Evolutionary conservation across 129 eudicot species (phyloP), one percentile per base, ranked within the genome.

Genomic region (Arctium lappa): DNA sequence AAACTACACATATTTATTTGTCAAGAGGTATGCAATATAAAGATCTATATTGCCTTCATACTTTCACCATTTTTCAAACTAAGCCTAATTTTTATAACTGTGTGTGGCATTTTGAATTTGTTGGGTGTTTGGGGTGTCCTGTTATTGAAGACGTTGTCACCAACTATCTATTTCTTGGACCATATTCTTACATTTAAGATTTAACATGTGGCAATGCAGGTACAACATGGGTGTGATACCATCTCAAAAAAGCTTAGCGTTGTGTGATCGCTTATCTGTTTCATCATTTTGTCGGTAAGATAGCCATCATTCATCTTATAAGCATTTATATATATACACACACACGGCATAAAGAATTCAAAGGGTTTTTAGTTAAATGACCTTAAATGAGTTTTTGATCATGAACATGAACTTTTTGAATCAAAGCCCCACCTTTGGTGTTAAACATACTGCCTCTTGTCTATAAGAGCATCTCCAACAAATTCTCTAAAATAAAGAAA

Each of bases 221-320:
- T 95, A 93, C 89, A 88, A 93, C 85, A 91, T 93, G 87, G 99
- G 99, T 46, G 98, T 93, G 11, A 93, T 90, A 79, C 91, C 98
- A 30, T 90, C 94, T 48, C 89, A 92, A 42, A 93, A 90, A 86
- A 93, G 97, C 84, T 89, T 95, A 79, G 92, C 94, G 22, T 80
- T 93, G 88, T 91, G 97, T 70, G 97, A 93, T 44, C 90, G 82
- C 32, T 77, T 95, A 79, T 87, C 94, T 0, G 99, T 93, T 74
- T 93, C 99, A 48, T 88, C 95, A 5, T 93, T 95, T 72, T 95
- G 99, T 72, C 86, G 97, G 99, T 95, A 80, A 91, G 92, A 68
- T 15, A 39, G n/a, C 13, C 83, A 31, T 29, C 29, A 33, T 74
- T 36, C 56, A 46, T 60, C 68, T 60, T 60, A 16, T 60, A 60